Conservation (phyloP, 164 flowering plant genomes). For the Macadamia tetraphylla region DNA sequence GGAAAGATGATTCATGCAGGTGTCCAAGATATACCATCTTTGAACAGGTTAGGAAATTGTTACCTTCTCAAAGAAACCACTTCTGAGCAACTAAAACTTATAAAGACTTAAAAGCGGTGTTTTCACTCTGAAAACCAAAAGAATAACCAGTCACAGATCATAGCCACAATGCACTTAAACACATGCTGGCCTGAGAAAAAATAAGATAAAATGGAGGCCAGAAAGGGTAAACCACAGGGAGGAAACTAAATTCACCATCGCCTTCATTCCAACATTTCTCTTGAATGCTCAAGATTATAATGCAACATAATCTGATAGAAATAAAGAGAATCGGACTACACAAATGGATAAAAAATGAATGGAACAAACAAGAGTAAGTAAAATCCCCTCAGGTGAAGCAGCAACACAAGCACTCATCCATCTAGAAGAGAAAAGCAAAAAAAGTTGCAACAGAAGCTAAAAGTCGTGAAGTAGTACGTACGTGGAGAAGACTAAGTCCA, state of each 20-base stretch:
- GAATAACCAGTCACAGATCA: not conserved
- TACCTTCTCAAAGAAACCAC: no score
- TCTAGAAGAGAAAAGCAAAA: no score
- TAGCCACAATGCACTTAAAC: not conserved
- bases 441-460: not conserved
- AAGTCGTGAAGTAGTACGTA: not conserved
- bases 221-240: not conserved
- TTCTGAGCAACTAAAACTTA: no score
- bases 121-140: not conserved
- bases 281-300: not conserved
- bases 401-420: not conserved
- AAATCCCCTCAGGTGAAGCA: conserved; percentile 7
- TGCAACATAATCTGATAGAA: not conserved
- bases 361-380: not conserved
- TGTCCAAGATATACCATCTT: no score
- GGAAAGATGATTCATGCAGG: no score
- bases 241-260: no score
- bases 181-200: not conserved
- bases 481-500: not conserved
- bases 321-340: not conserved
- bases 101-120: no score
- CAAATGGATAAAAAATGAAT: not conserved
- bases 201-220: not conserved
- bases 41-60: no score
- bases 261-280: no score